Evolutionary conservation across 1,139 yeast species (phyloP).

Genomic region (Pneumocystis jirovecii): DNA sequence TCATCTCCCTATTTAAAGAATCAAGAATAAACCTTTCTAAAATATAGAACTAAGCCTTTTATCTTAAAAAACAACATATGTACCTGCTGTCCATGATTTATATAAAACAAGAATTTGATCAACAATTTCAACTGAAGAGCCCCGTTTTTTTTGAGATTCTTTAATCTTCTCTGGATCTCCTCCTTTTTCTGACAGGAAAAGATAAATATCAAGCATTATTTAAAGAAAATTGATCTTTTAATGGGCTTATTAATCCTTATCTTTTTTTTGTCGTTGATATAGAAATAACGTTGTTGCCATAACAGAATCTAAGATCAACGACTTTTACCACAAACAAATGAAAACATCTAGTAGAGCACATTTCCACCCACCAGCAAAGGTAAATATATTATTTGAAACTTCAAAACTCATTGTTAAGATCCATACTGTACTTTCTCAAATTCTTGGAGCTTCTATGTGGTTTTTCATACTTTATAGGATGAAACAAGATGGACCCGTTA

Average conservation of each 20-base stretch:
- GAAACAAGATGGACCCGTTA: slow-evolving; percentile 32
- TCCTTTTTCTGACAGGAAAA: slow-evolving; percentile 88
- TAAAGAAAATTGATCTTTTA: neutral
- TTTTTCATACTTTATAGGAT: slow-evolving; percentile 69
- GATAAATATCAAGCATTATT: slow-evolving; percentile 74
- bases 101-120: slow-evolving; percentile 87
- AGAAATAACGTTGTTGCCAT: neutral
- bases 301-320: neutral
- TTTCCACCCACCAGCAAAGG: neutral
- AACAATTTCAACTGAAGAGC: slow-evolving; percentile 82
- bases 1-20: slow-evolving; percentile 71
- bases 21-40: slow-evolving; percentile 74
- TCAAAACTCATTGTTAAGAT: neutral
- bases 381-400: neutral
- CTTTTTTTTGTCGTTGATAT: neutral
- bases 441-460: slow-evolving; percentile 76
- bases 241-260: too few relatives aligned
- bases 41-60: slow-evolving; percentile 2
- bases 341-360: neutral
- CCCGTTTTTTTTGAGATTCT: slow-evolving; percentile 84
- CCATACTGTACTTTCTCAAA: neutral
- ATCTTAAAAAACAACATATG: slow-evolving; percentile 5
- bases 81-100: slow-evolving; percentile 71
- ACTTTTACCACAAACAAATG: neutral
- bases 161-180: slow-evolving; percentile 84